Percentiles rank a stretch among this genome's conserved stretches.
These are phyloP conservation scores for Blastobotrys raffinosifermentans DNA, from an alignment of 1,139 yeast species.

Conservation along the genomic window DNA sequence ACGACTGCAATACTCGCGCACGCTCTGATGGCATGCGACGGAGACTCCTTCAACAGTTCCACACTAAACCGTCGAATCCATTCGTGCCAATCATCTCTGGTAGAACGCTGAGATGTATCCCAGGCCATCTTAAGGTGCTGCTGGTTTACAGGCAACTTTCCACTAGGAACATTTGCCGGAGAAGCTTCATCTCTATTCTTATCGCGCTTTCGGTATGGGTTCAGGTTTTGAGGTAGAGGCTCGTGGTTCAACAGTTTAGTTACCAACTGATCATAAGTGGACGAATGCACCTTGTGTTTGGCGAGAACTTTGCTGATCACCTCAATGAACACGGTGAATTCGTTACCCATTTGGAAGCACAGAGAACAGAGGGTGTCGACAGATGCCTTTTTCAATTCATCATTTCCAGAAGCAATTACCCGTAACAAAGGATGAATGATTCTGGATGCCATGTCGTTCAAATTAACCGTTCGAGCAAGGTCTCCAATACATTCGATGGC, in stretches of 20 bases:
- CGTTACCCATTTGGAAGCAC: constrained; percentile 74
- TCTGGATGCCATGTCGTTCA: constrained; percentile 86
- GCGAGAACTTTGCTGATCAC: constrained; percentile 68
- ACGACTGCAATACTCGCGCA: constrained; percentile 88
- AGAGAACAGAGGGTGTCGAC: constrained; percentile 79
- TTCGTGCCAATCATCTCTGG: constrained; percentile 96
- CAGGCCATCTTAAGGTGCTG: constrained; percentile 74
- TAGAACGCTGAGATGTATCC: constrained; percentile 86
- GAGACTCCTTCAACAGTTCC: constrained; percentile 83
- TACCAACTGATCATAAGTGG: constrained; percentile 75
- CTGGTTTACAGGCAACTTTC: constrained; percentile 76
- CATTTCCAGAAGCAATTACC: constrained; percentile 48
- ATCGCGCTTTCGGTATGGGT: constrained; percentile 42
- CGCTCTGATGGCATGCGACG: constrained; percentile 91
- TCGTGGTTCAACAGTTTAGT: constrained; percentile 79
- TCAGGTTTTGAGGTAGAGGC: constrained; percentile 73
- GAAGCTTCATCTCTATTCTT: constrained; percentile 48
- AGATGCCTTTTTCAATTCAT: constrained; percentile 58
- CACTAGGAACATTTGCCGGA: constrained; percentile 63
- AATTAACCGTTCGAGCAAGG: constrained; percentile 62
- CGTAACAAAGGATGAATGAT: constrained; percentile 83
- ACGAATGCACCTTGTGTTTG: constrained; percentile 59
- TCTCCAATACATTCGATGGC: constrained; percentile 86
- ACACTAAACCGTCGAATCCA: constrained; percentile 89
- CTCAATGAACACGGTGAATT: constrained; percentile 83